Conservation (phyloP, 2,329 filamentous ascomycete genomes). For the Samsoniella hepiali region DNA sequence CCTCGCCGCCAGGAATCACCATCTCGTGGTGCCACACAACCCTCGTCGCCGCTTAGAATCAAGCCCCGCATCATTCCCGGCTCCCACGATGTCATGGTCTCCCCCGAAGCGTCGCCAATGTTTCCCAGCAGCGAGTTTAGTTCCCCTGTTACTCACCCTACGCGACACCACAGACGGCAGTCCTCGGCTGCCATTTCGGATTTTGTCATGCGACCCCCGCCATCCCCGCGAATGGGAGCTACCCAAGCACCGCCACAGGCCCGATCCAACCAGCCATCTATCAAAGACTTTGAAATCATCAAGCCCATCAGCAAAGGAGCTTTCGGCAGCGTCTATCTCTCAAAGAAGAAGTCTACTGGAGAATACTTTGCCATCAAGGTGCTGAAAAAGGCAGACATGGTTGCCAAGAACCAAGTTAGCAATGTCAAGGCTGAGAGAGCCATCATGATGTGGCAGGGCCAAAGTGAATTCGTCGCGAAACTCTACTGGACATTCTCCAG, state of each 20-base stretch:
- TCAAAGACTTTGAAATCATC: constrained; percentile 99
- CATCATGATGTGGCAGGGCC: constrained; percentile 99
- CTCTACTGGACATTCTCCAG: constrained; percentile 99
- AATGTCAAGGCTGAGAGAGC: constrained; percentile 98
- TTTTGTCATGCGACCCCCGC: constrained; percentile 62
- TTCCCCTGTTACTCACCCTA: constrained; percentile 62
- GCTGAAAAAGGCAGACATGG: constrained; percentile 99
- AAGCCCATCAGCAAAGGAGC: constrained; percentile 99
- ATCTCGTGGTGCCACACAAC: constrained; percentile 67
- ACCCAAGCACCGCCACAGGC: constrained; percentile 77
- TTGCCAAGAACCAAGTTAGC: constrained; percentile 98
- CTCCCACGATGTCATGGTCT: constrained; percentile 65
- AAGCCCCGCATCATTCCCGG: constrained; percentile 68
- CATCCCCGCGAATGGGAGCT: constrained; percentile 77
- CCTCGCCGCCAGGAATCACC: constrained; percentile 87
- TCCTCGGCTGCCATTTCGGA: constrained; percentile 85
- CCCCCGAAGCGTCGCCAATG: constrained; percentile 87
- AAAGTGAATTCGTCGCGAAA: constrained; percentile 98
- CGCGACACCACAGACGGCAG: constrained; percentile 76
- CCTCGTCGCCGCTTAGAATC: constrained; percentile 83
- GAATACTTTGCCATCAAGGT: constrained; percentile 99
- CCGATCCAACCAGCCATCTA: constrained; percentile 86
- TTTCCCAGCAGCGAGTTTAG: constrained; percentile 78
- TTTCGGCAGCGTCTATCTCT: constrained; percentile 95
- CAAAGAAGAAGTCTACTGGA: constrained; percentile 97